Conservation (phyloP, 176 grass and related monocot species). For the Calamus simplicifolius region DNA sequence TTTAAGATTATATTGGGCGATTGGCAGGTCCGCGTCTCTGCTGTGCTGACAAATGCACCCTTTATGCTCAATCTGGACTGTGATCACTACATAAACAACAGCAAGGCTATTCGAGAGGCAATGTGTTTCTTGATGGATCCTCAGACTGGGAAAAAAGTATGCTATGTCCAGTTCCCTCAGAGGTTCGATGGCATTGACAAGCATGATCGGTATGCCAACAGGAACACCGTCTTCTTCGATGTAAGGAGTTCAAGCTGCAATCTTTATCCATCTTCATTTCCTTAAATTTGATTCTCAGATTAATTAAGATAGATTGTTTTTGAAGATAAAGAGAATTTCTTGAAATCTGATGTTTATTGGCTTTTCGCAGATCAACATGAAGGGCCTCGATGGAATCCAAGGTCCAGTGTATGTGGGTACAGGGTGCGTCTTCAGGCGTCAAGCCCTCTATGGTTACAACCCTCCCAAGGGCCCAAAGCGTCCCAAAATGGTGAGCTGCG, state of each 20-base stretch:
- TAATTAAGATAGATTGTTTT: no score
- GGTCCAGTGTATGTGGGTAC: constrained; percentile 93
- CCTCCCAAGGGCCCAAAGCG: constrained; percentile 85
- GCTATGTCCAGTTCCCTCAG: constrained; percentile 98
- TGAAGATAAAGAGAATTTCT: no score
- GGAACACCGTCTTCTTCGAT: constrained; percentile 99
- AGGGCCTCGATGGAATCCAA: constrained; percentile 93
- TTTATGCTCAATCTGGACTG: constrained; percentile 99
- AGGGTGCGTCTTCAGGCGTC: constrained; percentile 86
- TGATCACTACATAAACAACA: constrained; percentile 99
- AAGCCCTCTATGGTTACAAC: constrained; percentile 97
- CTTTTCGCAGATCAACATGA: constrained; percentile 84
- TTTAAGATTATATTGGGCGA: no score
- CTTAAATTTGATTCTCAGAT: no score
- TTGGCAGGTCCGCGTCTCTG: constrained; percentile 78
- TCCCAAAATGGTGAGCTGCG: constrained; percentile 95
- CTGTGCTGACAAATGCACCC: constrained; percentile 89
- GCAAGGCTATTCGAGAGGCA: constrained; percentile 85
- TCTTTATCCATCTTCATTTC: no score
- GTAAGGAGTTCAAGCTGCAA: constrained; percentile 25
- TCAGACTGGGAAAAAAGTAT: constrained; percentile 78
- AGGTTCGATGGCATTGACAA: constrained; percentile 94
- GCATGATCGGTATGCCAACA: constrained; percentile 86
- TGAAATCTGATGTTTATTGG: background rate
- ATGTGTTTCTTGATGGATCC: constrained; percentile 99